Conservation (phyloP, 2,329 filamentous ascomycete species). For the Colletotrichum horii region DNA sequence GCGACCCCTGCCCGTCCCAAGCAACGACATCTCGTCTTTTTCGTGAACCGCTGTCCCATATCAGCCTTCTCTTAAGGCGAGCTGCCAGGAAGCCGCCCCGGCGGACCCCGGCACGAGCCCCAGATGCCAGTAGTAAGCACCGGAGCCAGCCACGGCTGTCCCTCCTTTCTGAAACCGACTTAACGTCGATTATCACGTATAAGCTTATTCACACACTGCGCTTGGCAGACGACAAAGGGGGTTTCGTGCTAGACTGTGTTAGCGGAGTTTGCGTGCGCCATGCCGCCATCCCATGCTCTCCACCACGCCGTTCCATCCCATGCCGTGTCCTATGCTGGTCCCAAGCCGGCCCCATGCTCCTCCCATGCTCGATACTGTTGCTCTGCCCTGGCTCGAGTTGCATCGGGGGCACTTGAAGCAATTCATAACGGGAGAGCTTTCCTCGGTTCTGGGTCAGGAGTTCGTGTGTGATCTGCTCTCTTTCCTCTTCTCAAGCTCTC, state of each 20-base stretch:
- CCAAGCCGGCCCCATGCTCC: background rate
- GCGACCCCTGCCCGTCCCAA: constrained; percentile 8
- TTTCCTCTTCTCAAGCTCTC: constrained; percentile 17
- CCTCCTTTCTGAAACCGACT: constrained; percentile 20
- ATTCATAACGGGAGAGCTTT: constrained; percentile 12
- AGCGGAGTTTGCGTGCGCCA: background rate
- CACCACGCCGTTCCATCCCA: background rate
- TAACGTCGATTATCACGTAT: constrained; percentile 18
- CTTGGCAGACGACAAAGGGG: constrained; percentile 14
- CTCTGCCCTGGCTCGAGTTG: constrained; percentile 5
- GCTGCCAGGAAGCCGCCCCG: background rate
- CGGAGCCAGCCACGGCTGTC: background rate
- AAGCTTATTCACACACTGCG: constrained; percentile 17
- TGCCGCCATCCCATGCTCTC: background rate
- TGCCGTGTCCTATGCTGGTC: background rate
- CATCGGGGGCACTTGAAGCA: constrained; percentile 2
- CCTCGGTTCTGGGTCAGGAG: constrained; percentile 1
- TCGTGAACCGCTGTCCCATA: constrained; percentile 13
- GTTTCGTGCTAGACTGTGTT: constrained; percentile 5
- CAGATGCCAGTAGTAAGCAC: background rate
- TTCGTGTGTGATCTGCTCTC: background rate
- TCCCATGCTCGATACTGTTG: constrained; percentile 8
- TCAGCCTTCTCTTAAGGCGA: constrained; percentile 1
- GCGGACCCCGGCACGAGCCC: background rate
- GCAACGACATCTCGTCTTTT: constrained; percentile 12